Percentiles rank a stretch among this genome's conserved stretches.
Conservation (phyloP, 192 early-diverging fungal species). For the Spizellomyces sp. region DNA sequence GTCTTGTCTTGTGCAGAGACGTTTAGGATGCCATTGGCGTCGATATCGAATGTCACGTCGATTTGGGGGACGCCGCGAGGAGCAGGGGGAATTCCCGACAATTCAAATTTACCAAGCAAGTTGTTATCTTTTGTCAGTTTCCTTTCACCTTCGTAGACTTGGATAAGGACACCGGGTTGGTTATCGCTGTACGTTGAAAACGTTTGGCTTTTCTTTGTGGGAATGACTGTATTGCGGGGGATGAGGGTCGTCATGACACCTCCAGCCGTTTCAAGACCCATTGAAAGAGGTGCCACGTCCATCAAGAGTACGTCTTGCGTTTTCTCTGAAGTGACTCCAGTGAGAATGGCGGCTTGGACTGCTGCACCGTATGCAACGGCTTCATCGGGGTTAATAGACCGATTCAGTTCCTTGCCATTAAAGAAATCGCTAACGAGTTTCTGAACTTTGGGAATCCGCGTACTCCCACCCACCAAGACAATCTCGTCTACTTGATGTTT, state of each 20-base stretch:
- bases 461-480: constrained; percentile 91
- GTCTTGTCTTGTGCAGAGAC: constrained; percentile 91
- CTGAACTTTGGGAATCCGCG: constrained; percentile 93
- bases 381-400: constrained; percentile 96
- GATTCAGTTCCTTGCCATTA: constrained; percentile 92
- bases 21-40: constrained; percentile 91
- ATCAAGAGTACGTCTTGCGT: constrained; percentile 83
- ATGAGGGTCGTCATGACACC: constrained; percentile 95
- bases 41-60: constrained; percentile 90
- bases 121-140: constrained; percentile 93
- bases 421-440: constrained; percentile 84
- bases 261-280: constrained; percentile 95
- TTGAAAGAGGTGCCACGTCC: constrained; percentile 89
- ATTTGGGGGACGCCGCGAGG: constrained; percentile 91
- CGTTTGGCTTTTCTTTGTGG: constrained; percentile 91
- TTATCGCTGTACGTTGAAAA: constrained; percentile 97
- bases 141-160: constrained; percentile 96
- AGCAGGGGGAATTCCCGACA: constrained; percentile 89
- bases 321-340: constrained; percentile 79
- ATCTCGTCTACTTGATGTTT: constrained; percentile 85
- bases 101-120: constrained; percentile 92
- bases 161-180: constrained; percentile 93
- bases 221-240: constrained; percentile 89
- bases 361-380: constrained; percentile 93
- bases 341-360: constrained; percentile 82